These are phyloP conservation scores for Penicillium sp. DNA, from an alignment of 2,329 filamentous ascomycete genomes.

Conservation along the genomic window DNA sequence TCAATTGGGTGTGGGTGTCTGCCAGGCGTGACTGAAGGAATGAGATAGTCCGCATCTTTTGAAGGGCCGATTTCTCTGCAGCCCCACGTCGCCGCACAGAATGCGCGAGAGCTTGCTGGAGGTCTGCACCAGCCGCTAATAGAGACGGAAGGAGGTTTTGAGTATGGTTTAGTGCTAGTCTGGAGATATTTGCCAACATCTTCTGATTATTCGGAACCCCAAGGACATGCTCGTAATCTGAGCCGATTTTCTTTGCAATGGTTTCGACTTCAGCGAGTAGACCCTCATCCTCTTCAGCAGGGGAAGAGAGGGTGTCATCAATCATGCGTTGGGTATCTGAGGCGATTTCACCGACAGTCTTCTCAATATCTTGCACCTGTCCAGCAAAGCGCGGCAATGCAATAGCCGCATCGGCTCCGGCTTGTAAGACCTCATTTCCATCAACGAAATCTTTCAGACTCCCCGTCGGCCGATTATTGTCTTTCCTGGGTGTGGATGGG, in stretches of 20 bases:
- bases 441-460: constrained; percentile 77
- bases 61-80: constrained; percentile 64
- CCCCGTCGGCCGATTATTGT: constrained; percentile 49
- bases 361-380: constrained; percentile 63
- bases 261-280: constrained; percentile 83
- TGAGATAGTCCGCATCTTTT: constrained; percentile 80
- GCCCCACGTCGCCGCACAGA: constrained; percentile 66
- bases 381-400: constrained; percentile 61
- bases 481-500: constrained; percentile 41
- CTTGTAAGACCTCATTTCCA: constrained; percentile 68
- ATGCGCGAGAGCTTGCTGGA: constrained; percentile 50
- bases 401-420: constrained; percentile 64
- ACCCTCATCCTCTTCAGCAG: constrained; percentile 64
- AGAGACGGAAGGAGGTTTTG: constrained; percentile 64
- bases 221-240: constrained; percentile 77
- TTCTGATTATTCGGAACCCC: constrained; percentile 68
- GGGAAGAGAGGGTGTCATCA: constrained; percentile 50
- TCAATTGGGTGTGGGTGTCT: constrained; percentile 70
- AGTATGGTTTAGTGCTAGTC: constrained; percentile 64
- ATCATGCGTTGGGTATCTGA: constrained; percentile 49
- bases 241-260: constrained; percentile 80
- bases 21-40: constrained; percentile 74
- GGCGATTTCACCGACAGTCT: constrained; percentile 60
- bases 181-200: constrained; percentile 61
- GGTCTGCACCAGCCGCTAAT: constrained; percentile 56